These are phyloP conservation scores for Turritis glabra DNA, from an alignment of 345 rosid species.

Conservation along the genomic window DNA sequence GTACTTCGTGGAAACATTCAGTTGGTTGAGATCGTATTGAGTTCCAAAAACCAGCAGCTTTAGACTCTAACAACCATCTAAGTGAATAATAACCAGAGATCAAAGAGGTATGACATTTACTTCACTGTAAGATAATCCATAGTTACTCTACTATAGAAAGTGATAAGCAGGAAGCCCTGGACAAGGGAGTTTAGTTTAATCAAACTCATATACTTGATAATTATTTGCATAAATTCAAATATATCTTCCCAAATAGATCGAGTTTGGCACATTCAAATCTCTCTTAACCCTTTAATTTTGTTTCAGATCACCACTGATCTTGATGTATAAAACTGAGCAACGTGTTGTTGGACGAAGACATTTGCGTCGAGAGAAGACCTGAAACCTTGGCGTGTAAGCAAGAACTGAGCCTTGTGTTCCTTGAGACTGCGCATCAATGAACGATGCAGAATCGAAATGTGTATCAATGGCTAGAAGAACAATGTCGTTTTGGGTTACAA, in stretches of 20 bases:
- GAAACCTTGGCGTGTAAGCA: too few species aligned
- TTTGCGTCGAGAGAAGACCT: too few species aligned
- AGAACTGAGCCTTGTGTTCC: too few species aligned
- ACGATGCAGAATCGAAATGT: too few species aligned
- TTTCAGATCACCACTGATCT: too few species aligned
- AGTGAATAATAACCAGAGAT: background rate
- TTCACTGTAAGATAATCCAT: background rate
- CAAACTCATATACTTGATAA: background rate
- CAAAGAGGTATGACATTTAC: background rate
- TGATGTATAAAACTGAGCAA: too few species aligned
- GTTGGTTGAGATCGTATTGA: slow-evolving; percentile 63
- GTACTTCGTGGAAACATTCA: slow-evolving; percentile 71
- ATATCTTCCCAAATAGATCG: background rate
- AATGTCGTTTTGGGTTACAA: too few species aligned
- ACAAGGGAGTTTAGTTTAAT: background rate
- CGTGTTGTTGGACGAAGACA: too few species aligned
- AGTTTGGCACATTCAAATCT: background rate
- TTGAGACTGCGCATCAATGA: too few species aligned
- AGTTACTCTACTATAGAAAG: background rate
- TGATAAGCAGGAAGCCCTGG: background rate
- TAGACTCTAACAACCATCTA: background rate
- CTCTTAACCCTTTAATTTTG: too few species aligned
- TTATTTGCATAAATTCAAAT: too few species aligned
- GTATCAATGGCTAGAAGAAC: too few species aligned
- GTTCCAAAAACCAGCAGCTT: slow-evolving; percentile 24